A percentile compares a stretch with the other conserved stretches of the same genome.
Conservation (phyloP, 2,329 filamentous ascomycete species). For the Ophiocordyceps camponoti-saundersi region DNA sequence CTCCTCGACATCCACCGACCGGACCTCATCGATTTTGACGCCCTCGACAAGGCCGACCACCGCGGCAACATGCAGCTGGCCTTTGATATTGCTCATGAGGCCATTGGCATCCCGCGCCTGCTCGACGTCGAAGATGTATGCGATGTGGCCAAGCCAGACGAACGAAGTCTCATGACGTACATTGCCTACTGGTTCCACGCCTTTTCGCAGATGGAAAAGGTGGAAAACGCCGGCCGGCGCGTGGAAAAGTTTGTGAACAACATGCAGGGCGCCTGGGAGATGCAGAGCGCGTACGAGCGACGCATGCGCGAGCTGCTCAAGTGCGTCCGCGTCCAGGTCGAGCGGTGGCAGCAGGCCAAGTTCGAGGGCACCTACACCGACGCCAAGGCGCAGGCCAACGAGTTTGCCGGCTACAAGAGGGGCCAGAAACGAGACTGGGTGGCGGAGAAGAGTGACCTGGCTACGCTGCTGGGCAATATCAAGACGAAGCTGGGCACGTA, state of each 20-base stretch:
- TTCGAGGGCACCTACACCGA: constrained; percentile 89
- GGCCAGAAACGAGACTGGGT: constrained; percentile 91
- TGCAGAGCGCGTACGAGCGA: constrained; percentile 91
- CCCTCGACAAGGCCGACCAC: constrained; percentile 85
- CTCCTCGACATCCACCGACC: constrained; percentile 92
- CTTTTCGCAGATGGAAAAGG: constrained; percentile 96
- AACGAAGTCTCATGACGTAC: constrained; percentile 96
- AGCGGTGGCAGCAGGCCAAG: constrained; percentile 59
- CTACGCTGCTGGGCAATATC: constrained; percentile 88
- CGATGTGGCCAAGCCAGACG: constrained; percentile 89
- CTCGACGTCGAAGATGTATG: constrained; percentile 97
- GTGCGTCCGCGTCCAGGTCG: constrained; percentile 55
- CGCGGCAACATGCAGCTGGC: constrained; percentile 94
- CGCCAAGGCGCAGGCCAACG: constrained; percentile 68
- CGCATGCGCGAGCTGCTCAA: constrained; percentile 72
- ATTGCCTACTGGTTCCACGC: constrained; percentile 99
- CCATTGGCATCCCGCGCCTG: constrained; percentile 91
- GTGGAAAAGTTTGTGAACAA: constrained; percentile 98
- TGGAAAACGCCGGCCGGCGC: constrained; percentile 88
- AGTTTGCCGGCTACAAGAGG: constrained; percentile 81
- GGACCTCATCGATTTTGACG: constrained; percentile 92
- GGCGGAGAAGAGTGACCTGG: constrained; percentile 90
- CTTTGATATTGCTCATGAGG: constrained; percentile 88
- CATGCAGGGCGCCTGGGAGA: constrained; percentile 99
- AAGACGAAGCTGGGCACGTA: constrained; percentile 98